A percentile compares a stretch with the other conserved stretches of the same genome.
These are phyloP conservation scores for Lenzites betulinus DNA, from an alignment of 768 basidiomycete genomes.

Conservation along the genomic window DNA sequence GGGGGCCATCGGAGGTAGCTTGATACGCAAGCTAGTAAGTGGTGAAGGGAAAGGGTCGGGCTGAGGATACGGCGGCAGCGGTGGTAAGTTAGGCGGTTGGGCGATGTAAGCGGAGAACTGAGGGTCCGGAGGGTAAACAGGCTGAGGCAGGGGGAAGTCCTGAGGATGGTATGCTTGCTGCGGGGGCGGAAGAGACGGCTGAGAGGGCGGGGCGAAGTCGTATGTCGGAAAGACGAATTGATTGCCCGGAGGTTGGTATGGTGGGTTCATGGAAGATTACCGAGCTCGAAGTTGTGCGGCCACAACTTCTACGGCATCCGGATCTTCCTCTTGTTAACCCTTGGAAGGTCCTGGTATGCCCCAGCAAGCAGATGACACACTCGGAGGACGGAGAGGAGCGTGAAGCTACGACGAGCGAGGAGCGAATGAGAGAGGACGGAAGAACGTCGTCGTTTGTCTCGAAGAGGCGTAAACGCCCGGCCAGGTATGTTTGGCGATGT, in stretches of 20 bases:
- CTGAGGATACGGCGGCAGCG: slow-evolving; percentile 1
- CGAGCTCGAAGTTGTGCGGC: slow-evolving; percentile 10
- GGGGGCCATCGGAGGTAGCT: slow-evolving; percentile 29
- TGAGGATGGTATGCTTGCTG: neutral
- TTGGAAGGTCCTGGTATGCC: neutral
- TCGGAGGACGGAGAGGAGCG: neutral
- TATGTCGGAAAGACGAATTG: slow-evolving; percentile 10
- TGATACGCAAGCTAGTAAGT: slow-evolving; percentile 17
- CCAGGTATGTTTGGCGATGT: slow-evolving; percentile 16
- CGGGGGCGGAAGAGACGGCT: neutral
- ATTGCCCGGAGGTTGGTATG: slow-evolving; percentile 16
- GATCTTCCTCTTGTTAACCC: neutral
- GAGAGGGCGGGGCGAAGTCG: slow-evolving; percentile 4
- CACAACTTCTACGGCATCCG: slow-evolving; percentile 12
- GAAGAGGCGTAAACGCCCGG: slow-evolving; percentile 13
- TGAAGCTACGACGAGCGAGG: slow-evolving; percentile 1
- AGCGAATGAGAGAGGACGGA: slow-evolving; percentile 1
- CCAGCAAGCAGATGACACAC: neutral
- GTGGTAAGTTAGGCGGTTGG: neutral
- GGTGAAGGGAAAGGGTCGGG: slow-evolving; percentile 5
- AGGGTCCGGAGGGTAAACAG: neutral
- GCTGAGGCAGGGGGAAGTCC: neutral
- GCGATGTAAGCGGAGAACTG: slow-evolving; percentile 3
- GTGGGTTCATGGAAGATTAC: slow-evolving; percentile 17
- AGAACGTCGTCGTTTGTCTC: slow-evolving; percentile 18